phyloP scores from a whole-genome alignment of 1,139 yeast genomes.

The Suhomyces taliae region DNA sequence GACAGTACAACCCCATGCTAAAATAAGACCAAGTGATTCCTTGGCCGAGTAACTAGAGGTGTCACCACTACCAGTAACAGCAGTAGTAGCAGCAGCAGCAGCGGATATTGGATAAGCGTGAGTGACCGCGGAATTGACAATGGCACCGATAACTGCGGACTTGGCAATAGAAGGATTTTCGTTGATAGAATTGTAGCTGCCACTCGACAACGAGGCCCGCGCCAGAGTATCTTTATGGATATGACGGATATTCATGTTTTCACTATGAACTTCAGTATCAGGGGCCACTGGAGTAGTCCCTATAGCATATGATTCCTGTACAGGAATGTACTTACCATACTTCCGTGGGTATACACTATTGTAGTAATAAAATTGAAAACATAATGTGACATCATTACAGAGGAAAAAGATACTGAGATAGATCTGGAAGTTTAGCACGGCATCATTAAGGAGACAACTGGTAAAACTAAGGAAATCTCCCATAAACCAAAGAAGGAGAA shows the following conservation, averaged over 20 bases:
- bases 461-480: conserved; percentile 83
- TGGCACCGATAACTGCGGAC: conserved; percentile 21
- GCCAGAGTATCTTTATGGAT: conserved; percentile 5
- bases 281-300: conserved; percentile 13
- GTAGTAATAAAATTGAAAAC: conserved; percentile 79
- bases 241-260: conserved; percentile 6
- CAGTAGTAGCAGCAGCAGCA: not conserved
- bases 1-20: conserved; percentile 82
- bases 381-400: conserved; percentile 66
- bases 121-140: conserved; percentile 24
- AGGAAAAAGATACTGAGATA: conserved; percentile 74
- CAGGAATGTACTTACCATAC: conserved; percentile 9
- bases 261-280: conserved; percentile 4
- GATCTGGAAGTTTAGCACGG: conserved; percentile 71
- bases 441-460: conserved; percentile 78
- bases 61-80: not conserved
- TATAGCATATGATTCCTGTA: conserved; percentile 6
- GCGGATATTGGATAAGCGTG: conserved; percentile 21
- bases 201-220: conserved; percentile 4
- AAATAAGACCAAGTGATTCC: conserved; percentile 21
- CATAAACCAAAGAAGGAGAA: conserved; percentile 73
- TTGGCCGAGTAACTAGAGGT: conserved; percentile 1
- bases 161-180: conserved; percentile 10
- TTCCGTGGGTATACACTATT: conserved; percentile 36
- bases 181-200: conserved; percentile 29